Base-by-base conservation (phyloP, 306 rosid species). In the Dalbergia cultrata region DNA sequence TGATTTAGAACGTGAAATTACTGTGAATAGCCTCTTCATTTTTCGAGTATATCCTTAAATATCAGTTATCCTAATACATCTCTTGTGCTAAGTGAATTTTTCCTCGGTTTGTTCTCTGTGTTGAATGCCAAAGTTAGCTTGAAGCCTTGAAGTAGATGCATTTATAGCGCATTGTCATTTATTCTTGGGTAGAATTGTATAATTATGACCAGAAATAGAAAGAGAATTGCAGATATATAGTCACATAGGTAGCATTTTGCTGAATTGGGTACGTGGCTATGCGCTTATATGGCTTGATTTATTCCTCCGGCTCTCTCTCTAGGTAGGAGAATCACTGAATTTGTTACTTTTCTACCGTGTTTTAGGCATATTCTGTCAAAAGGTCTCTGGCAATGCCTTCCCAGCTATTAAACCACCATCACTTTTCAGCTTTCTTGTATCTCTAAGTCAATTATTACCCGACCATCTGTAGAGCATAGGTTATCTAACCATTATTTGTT, bases 361-460 rank as follows among this genome's bases (percentile, higher is more conserved):
- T 84, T 85, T 53, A 63, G 60, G 68, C 79, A 39, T 22, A 65
- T 61, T 72, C 37, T n/a, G 47, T 81, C 69, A 49, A 67, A 73
- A 77, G 72, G 81, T 67, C 64, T 67, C 70, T 47, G 71, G 11
- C 61, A 69, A 33, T 76, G 52, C 66, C 53, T 70, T 80, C 59
- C 21, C 26, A 63, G 69, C 65, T 37, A 70, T 75, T 76, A 80
- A 70, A 45, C 41, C 70, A 41, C 67, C 13, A 41, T 6, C 35
- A 14, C 43, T 18, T 66, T 21, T 71, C 70, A 41, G 37, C 7
- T 71, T 67, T 41, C 56, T 58, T 34, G 59, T 49, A 61, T 77
- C 75, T 59, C 17, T n/a, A 43, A 49, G 56, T 59, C 61, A 76
- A 77, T 80, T 81, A 80, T 80, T 81, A 61, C 75, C 65, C 34